A percentile compares a stretch with the other conserved stretches of the same genome.
These are phyloP conservation scores for Pichiaceae sp. DNA, from an alignment of 1,139 yeast species.

Conservation along the genomic window DNA sequence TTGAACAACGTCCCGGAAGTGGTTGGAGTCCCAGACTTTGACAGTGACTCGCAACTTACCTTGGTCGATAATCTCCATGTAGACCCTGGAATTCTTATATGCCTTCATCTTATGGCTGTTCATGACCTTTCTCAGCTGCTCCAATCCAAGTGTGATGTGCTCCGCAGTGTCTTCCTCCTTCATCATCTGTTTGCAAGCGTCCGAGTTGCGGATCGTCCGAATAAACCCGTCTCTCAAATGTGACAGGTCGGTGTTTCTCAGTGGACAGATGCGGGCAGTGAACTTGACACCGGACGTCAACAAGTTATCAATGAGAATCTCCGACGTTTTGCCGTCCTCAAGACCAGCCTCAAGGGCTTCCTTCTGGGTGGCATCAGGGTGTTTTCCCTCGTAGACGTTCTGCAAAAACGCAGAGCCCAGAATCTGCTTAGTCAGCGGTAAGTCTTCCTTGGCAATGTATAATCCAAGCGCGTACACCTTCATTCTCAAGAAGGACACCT, in stretches of 20 bases:
- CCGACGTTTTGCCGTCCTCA: constrained; percentile 47
- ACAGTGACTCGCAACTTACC: constrained; percentile 43
- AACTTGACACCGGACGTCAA: constrained; percentile 55
- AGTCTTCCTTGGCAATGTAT: constrained; percentile 59
- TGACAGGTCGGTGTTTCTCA: constrained; percentile 77
- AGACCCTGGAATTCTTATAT: constrained; percentile 53
- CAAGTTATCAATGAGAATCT: constrained; percentile 44
- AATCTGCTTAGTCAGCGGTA: constrained; percentile 35
- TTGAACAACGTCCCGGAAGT: constrained; percentile 14
- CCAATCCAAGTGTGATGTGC: constrained; percentile 40
- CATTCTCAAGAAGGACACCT: constrained; percentile 75
- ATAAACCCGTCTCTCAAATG: constrained; percentile 87
- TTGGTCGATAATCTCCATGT: constrained; percentile 35
- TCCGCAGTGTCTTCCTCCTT: constrained; percentile 22
- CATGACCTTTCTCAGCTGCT: constrained; percentile 45
- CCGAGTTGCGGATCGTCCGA: constrained; percentile 60
- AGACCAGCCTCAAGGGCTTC: constrained; percentile 53
- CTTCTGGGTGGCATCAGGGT: constrained; percentile 22
- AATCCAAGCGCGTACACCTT: constrained; percentile 84
- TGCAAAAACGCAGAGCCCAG: constrained; percentile 33
- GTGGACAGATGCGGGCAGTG: constrained; percentile 72
- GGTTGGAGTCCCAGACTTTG: constrained; percentile 21
- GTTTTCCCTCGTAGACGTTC: constrained; percentile 14
- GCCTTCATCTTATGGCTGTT: constrained; percentile 47
- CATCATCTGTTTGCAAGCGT: constrained; percentile 30